phyloP scores from a whole-genome alignment of 2,329 filamentous ascomycete genomes.

The Plenodomus lindquistii region DNA sequence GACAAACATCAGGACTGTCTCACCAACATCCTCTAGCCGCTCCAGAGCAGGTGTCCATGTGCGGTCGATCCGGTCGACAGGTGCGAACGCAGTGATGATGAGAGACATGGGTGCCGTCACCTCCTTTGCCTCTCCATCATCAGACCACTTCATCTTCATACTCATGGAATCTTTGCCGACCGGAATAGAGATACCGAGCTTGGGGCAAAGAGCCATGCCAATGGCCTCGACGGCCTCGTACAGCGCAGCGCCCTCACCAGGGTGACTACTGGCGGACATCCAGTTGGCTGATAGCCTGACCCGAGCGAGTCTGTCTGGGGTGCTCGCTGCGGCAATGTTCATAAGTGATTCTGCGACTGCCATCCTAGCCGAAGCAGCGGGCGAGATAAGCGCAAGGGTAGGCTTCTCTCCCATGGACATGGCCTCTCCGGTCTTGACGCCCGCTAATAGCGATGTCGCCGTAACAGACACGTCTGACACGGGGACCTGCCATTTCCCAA shows the following conservation, averaged over 20 bases:
- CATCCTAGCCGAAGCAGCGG: conserved; percentile 92
- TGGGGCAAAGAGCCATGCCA: conserved; percentile 87
- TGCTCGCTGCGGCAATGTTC: conserved; percentile 83
- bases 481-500: conserved; percentile 93
- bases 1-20: conserved; percentile 86
- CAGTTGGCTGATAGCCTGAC: conserved; percentile 95
- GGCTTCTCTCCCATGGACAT: conserved; percentile 98
- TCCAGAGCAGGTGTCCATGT: conserved; percentile 94
- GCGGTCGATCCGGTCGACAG: conserved; percentile 77
- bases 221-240: conserved; percentile 95
- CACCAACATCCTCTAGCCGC: conserved; percentile 82
- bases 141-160: conserved; percentile 93
- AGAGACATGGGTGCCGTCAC: conserved; percentile 91
- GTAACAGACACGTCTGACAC: conserved; percentile 95
- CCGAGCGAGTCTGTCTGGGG: conserved; percentile 72
- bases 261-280: conserved; percentile 96
- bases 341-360: conserved; percentile 91
- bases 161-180: conserved; percentile 98
- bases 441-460: conserved; percentile 74
- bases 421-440: conserved; percentile 82
- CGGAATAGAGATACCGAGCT: conserved; percentile 89
- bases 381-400: conserved; percentile 83
- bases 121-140: conserved; percentile 70
- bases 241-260: conserved; percentile 86
- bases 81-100: conserved; percentile 86